These are phyloP conservation scores for Penicillium cosmopolitanum DNA, from an alignment of 495 filamentous ascomycete genomes.

Conservation along the genomic window DNA sequence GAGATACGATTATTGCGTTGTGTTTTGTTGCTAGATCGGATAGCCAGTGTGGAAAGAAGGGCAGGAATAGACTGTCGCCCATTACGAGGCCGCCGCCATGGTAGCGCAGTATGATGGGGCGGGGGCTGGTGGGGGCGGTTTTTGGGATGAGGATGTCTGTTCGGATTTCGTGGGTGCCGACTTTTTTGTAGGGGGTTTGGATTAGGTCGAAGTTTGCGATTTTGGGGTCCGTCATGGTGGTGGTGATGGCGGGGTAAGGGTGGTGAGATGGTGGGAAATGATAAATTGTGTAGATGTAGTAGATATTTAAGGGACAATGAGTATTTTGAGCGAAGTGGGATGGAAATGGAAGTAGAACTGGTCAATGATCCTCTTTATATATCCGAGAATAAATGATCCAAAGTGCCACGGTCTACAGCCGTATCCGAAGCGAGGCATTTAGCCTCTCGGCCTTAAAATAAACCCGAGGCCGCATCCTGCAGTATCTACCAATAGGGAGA, in stretches of 20 bases:
- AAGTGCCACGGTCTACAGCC: too few species aligned
- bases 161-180: conserved; percentile 37
- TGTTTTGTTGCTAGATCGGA: conserved; percentile 34
- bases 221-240: conserved; percentile 20
- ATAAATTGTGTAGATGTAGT: too few species aligned
- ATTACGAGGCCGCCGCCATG: conserved; percentile 42
- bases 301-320: too few species aligned
- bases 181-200: conserved; percentile 36
- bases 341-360: too few species aligned
- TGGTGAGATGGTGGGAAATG: too few species aligned
- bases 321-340: too few species aligned
- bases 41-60: conserved; percentile 38
- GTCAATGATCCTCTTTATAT: too few species aligned
- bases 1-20: conserved; percentile 44
- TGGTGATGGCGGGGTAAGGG: neutral
- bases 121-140: conserved; percentile 11
- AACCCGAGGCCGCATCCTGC: too few species aligned
- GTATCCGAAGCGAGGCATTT: too few species aligned
- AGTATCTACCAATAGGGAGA: too few species aligned
- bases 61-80: conserved; percentile 35
- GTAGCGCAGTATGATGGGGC: conserved; percentile 36
- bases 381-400: too few species aligned
- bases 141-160: conserved; percentile 39
- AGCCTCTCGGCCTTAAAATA: too few species aligned
- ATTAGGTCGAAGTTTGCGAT: conserved; percentile 34